phyloP scores from a whole-genome alignment of 345 rosid genomes.

The Euphorbia peplus region DNA sequence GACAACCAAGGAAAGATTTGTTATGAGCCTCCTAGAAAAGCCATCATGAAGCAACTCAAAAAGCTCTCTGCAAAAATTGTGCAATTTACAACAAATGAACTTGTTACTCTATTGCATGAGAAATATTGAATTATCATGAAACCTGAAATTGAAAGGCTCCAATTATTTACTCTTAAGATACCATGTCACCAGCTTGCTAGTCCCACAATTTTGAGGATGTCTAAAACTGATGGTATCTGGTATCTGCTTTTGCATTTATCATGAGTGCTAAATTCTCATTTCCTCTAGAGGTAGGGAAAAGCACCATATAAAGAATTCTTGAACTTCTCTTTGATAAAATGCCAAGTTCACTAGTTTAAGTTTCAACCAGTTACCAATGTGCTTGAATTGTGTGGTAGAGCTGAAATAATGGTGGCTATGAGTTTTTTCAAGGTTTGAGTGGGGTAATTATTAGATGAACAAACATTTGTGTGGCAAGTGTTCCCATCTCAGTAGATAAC shows the following conservation, averaged over 20 bases:
- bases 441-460: not conserved
- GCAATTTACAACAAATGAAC: not conserved
- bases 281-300: not conserved
- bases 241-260: constrained; percentile 1
- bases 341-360: constrained; percentile 1
- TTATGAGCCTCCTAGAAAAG: not conserved
- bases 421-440: constrained; percentile 2
- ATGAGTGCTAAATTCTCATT: not conserved
- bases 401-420: not conserved
- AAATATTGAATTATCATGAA: not conserved
- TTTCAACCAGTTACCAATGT: not conserved
- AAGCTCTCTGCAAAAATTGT: not conserved
- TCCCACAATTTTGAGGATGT: not conserved
- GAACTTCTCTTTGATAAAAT: not conserved
- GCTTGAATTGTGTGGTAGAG: not conserved
- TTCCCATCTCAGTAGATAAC: not conserved
- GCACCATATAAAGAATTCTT: not conserved
- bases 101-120: not conserved
- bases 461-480: not conserved
- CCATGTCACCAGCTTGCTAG: not conserved
- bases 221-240: not conserved
- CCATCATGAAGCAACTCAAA: not conserved
- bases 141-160: not conserved
- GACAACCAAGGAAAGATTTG: not conserved
- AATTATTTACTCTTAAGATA: not conserved